Base-by-base conservation (phyloP, 306 rosid species). In the Rosa multiflora region DNA sequence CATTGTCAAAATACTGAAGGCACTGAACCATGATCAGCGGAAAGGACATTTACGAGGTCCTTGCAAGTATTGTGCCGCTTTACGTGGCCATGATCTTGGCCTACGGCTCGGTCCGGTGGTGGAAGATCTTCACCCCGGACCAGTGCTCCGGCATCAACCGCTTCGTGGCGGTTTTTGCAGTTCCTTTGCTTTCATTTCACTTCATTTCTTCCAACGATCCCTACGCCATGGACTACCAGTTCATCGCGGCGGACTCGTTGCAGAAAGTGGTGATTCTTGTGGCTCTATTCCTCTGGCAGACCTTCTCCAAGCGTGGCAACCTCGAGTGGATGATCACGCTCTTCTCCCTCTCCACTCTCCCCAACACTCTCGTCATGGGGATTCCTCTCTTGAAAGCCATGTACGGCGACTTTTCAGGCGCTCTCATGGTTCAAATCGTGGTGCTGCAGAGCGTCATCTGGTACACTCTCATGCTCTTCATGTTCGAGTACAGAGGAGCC, bases 101-200 rank as follows among this genome's bases (percentile, higher is more conserved):
- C 32, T 93, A 90, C 39, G 95, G 92, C 35, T 93, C 98, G 0
- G 93, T 93, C 12, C 77, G 88, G 21, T 90, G 98, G 98, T 93
- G 98, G 98, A 90, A 86, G 70, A 87, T 89, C 82, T 91, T 93
- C 88, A 89, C 97, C 2, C 92, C 93, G 1, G 95, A 91, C 56
- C 98, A 93, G 37, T 93, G 98, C 84, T 87, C 91, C 40, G 98
- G 98, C 20, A 93, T 93, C 70, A 93, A 90, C 85, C 93, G 98
- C 1, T 93, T 93, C 66, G 97, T 93, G 0, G 91, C 98, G 0
- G 90, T 91, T 3, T 93, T 93, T 15, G 97, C 95, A 13, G 97
- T 93, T 2, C 98, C 98, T 0, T 74, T 93, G 1, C 97, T 93
- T 35, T 90, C 95, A 10, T 93, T 93, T 76, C 97, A 93, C 73